Percentiles rank a stretch among this genome's conserved stretches.
Conservation (phyloP, 2,329 filamentous ascomycete species). For the Pseudogymnoascus sp. region DNA sequence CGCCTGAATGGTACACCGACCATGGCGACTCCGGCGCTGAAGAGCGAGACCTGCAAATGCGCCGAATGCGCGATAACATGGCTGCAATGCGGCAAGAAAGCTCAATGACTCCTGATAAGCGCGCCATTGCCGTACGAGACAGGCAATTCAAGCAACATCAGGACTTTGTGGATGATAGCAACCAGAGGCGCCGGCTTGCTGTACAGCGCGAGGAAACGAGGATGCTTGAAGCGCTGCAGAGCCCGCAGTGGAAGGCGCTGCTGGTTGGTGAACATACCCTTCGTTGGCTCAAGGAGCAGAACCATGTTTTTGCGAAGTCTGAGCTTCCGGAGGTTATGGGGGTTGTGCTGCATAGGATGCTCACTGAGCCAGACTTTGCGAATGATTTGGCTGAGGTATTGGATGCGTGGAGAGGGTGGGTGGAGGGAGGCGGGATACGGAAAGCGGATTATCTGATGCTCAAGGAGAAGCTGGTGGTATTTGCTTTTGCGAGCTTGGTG, state of each 20-base stretch:
- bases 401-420: constrained; percentile 48
- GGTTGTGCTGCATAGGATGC: constrained; percentile 44
- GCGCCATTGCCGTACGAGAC: constrained; percentile 35
- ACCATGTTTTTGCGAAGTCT: constrained; percentile 22
- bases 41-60: constrained; percentile 32
- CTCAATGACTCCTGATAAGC: constrained; percentile 36
- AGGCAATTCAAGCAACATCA: constrained; percentile 37
- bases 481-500: constrained; percentile 43
- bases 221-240: constrained; percentile 44
- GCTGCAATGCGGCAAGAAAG: constrained; percentile 38
- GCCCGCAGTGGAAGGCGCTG: constrained; percentile 44
- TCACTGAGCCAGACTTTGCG: constrained; percentile 41
- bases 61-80: constrained; percentile 35
- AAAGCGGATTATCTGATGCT: constrained; percentile 37
- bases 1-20: constrained; percentile 47
- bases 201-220: constrained; percentile 40
- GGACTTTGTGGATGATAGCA: constrained; percentile 41
- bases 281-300: constrained; percentile 35
- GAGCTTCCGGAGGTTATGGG: constrained; percentile 38
- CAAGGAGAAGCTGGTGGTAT: constrained; percentile 33
- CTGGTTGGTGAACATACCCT: constrained; percentile 40
- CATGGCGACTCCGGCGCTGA: constrained; percentile 32
- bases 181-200: constrained; percentile 34
- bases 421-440: constrained; percentile 48
- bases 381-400: constrained; percentile 37